A percentile compares a stretch with the other conserved stretches of the same genome.
Evolutionary conservation across 768 basidiomycete genomes (phyloP).

Genomic region (Leccinum subtestaceum): DNA sequence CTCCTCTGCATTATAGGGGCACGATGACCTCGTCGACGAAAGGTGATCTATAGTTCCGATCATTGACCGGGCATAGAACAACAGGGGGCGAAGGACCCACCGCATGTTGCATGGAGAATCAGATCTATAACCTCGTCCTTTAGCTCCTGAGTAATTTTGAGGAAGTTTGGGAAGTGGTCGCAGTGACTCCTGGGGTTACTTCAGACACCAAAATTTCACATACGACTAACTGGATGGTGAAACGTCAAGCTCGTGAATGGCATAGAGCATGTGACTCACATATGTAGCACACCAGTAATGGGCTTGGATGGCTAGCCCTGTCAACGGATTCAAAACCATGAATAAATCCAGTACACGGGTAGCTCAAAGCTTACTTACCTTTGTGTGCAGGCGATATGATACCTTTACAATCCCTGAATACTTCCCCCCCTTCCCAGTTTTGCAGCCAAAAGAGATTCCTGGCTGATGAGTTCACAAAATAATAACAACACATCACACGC

Average conservation of each 20-base stretch:
- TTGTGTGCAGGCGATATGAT: conserved; percentile 20
- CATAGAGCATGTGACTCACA: conserved; percentile 1
- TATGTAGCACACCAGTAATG: conserved; percentile 35
- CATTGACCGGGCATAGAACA: not conserved
- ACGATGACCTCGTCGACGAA: conserved; percentile 28
- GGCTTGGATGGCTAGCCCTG: conserved; percentile 34
- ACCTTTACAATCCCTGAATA: conserved; percentile 30
- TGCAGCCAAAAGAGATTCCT: conserved; percentile 58
- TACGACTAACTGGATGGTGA: not conserved
- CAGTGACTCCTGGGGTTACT: conserved; percentile 25
- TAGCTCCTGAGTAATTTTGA: conserved; percentile 22
- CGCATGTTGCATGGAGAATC: conserved; percentile 26
- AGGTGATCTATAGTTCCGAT: conserved; percentile 17
- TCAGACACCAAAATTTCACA: not conserved
- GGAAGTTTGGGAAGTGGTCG: conserved; percentile 28
- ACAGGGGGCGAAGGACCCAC: conserved; percentile 4
- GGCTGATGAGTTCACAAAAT: conserved; percentile 48
- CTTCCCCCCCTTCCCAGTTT: conserved; percentile 32
- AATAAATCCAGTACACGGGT: not conserved
- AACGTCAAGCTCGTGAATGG: conserved; percentile 4
- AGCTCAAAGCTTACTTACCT: conserved; percentile 19
- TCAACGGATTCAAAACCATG: conserved; percentile 26
- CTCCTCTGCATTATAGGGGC: conserved; percentile 13
- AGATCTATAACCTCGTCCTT: conserved; percentile 24
- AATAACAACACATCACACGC: conserved; percentile 42